A percentile compares a stretch with the other conserved stretches of the same genome.
phyloP scores from a whole-genome alignment of 2,329 filamentous ascomycete species.

The Metarhizium sp. region DNA sequence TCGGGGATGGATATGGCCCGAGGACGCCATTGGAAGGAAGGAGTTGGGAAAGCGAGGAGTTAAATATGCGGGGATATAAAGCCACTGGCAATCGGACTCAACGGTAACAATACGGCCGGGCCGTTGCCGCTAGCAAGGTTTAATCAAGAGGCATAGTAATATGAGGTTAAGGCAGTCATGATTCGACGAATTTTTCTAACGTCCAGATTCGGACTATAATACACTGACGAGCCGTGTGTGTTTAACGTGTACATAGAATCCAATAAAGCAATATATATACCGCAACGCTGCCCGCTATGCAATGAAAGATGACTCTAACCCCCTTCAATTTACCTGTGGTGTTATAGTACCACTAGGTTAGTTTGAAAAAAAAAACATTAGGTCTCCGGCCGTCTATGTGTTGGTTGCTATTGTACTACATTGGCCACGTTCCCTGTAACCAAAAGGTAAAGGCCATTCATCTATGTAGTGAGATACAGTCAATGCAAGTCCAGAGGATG shows the following conservation, averaged over 20 bases:
- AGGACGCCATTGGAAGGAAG: constrained; percentile 62
- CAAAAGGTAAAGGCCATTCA: too few relatives aligned
- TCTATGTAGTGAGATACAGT: neutral
- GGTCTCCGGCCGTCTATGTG: too few relatives aligned
- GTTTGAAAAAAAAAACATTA: too few relatives aligned
- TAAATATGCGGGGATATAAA: constrained; percentile 34
- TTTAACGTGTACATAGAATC: neutral
- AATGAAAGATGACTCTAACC: neutral
- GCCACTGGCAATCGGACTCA: neutral
- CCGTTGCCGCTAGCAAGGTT: neutral
- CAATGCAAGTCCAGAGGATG: neutral
- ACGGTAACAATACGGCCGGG: neutral
- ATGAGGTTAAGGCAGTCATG: neutral
- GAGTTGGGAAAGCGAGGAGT: constrained; percentile 61
- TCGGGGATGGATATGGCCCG: constrained; percentile 66
- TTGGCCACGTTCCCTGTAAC: too few relatives aligned
- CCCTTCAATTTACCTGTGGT: neutral
- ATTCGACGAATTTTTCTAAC: neutral
- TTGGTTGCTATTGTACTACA: too few relatives aligned
- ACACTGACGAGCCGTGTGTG: neutral
- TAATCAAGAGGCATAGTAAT: neutral
- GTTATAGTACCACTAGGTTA: neutral
- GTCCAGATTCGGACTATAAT: neutral
- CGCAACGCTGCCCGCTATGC: neutral
- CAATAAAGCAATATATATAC: neutral